phyloP scores from a whole-genome alignment of 257 asterid species.

The Catharanthus roseus region DNA sequence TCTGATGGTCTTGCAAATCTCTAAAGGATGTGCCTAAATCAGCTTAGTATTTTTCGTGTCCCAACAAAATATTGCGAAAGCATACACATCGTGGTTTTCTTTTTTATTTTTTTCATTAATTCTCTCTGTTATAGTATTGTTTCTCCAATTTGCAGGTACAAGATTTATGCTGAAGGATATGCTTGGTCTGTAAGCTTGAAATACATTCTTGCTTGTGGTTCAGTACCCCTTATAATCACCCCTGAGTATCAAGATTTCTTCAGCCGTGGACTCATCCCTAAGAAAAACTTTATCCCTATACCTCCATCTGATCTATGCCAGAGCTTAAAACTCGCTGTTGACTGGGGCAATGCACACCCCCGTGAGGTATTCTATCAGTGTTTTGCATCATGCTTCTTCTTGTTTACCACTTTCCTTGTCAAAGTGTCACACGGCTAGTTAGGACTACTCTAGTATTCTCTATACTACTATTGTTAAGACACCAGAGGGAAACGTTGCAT shows the following conservation, averaged over 20 bases:
- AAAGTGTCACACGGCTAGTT: background rate
- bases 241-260: constrained; percentile 58
- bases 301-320: constrained; percentile 39
- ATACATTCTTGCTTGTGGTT: constrained; percentile 64
- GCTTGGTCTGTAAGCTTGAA: constrained; percentile 90
- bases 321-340: constrained; percentile 46
- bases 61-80: background rate
- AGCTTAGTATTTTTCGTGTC: background rate
- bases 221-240: constrained; percentile 47
- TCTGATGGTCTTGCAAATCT: background rate
- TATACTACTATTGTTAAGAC: too few relatives aligned
- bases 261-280: constrained; percentile 52
- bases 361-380: constrained; percentile 26
- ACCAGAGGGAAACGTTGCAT: background rate
- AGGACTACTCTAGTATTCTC: background rate
- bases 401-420: background rate
- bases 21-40: background rate
- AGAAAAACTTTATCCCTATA: constrained; percentile 36
- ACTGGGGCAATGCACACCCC: constrained; percentile 58
- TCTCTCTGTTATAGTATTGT: background rate
- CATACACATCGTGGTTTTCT: background rate
- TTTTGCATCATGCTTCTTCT: background rate
- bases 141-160: constrained; percentile 39
- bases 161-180: constrained; percentile 79
- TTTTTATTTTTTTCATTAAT: background rate